Evolutionary conservation across 169 alveolate species (phyloP), one percentile per base, ranked within the genome.

Genomic region (Plasmodium relictum): DNA sequence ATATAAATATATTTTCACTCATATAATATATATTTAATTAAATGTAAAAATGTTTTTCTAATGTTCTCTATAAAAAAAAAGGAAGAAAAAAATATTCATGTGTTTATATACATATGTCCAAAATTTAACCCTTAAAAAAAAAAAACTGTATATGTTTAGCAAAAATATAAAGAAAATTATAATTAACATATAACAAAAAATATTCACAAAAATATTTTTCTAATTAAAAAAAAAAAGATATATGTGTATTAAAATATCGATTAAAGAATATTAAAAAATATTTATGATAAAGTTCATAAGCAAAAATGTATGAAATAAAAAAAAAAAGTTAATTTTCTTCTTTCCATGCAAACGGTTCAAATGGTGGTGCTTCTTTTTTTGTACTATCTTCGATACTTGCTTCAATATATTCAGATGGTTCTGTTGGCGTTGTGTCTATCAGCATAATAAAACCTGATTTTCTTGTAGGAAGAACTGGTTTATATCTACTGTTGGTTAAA

Each of bases 381-480:
- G 50, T 45, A 6, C 45, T 44, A 22, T 37, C 54, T 48, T 87
- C 92, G 10, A 74, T 42, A 10, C 66, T 87, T 65, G 39, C 16
- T 66, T 87, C 92, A 65, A 87, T 74, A 62, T n/a, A 73, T 22
- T 87, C 88, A 18, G 76, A 37, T n/a, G 92, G 92, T 58, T 87
- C 92, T 62, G 73, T 39, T 16, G 92, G 92, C 18, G 85, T n/a
- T 44, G 83, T 54, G 26, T 97, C 99, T 12, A 72, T 91, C 14
- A 97, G 95, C 85, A 97, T 89, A 31, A 96, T 90, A 54, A 97
- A 94, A 37, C 98, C 98, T 20, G 92, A 90, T 73, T 93, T 94
- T 74, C 98, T 91, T 83, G 93, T 92, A 61, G 95, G 92, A 50
- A 96, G 89, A 37, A 97, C 93, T 2, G 99, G 99, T 45, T 87